Conservation (phyloP, 345 rosid genomes). For the Lepidium aucheri region DNA sequence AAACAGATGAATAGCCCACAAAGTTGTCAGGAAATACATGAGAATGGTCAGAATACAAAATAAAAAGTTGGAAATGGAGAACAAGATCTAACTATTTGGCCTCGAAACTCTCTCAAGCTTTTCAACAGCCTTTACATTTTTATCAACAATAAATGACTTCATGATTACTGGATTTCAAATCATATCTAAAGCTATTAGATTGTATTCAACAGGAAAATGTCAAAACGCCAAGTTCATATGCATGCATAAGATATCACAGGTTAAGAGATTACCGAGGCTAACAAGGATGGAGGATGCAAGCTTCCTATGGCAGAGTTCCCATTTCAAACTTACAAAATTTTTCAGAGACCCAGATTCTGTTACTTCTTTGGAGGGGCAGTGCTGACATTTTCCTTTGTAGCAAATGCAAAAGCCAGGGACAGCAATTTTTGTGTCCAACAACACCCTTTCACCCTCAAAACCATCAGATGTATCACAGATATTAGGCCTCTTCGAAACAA, state of each 20-base stretch:
- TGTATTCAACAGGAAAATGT: not conserved
- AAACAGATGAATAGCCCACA: not conserved
- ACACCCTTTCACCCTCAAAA: conserved; percentile 18
- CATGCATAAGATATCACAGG: conserved; percentile 6
- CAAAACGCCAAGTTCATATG: conserved; percentile 14
- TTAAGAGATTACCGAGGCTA: conserved; percentile 50
- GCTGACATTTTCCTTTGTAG: conserved; percentile 50
- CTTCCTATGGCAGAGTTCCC: conserved; percentile 65
- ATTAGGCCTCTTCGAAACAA: conserved; percentile 21
- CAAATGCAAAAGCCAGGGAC: conserved; percentile 42
- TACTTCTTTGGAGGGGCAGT: conserved; percentile 41
- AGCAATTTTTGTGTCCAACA: conserved; percentile 25
- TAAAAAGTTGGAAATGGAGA: conserved; percentile 3
- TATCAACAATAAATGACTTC: not conserved
- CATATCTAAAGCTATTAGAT: not conserved
- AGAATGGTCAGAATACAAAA: conserved; percentile 3
- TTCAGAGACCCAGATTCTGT: conserved; percentile 41
- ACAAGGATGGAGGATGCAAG: conserved; percentile 45
- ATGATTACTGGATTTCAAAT: not conserved
- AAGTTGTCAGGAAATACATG: conserved; percentile 1
- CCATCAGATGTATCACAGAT: conserved; percentile 15
- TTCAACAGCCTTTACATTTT: not conserved
- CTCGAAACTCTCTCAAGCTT: conserved; percentile 1
- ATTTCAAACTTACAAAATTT: conserved; percentile 39
- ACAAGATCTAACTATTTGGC: not conserved